phyloP scores from a whole-genome alignment of 805 yeast species.

The Wickerhamomyces sydowiorum region DNA sequence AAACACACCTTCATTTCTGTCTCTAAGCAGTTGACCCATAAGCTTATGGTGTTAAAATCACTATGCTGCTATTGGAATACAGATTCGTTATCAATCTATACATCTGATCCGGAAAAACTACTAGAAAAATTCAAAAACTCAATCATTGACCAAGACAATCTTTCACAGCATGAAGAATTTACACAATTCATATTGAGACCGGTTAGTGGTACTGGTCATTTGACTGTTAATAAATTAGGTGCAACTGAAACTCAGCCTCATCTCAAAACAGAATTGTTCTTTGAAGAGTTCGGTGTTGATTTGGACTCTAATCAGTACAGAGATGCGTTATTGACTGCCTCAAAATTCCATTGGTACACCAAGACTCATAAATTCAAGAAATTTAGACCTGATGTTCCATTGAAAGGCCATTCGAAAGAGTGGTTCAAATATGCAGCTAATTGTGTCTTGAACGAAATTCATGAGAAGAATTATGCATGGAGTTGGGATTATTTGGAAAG shows the following conservation, averaged over 20 bases:
- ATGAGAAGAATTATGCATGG: constrained; percentile 75
- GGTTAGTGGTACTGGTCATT: constrained; percentile 80
- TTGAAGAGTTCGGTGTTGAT: constrained; percentile 85
- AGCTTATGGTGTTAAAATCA: constrained; percentile 67
- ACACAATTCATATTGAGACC: constrained; percentile 70
- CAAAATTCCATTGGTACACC: constrained; percentile 72
- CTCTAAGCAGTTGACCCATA: constrained; percentile 60
- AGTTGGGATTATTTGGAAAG: constrained; percentile 78
- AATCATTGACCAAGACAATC: constrained; percentile 29
- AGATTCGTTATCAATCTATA: constrained; percentile 41
- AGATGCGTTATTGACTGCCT: constrained; percentile 74
- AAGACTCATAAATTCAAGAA: constrained; percentile 72
- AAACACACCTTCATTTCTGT: constrained; percentile 76
- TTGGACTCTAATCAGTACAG: constrained; percentile 82
- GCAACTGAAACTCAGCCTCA: constrained; percentile 67
- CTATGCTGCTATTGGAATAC: constrained; percentile 85
- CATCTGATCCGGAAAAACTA: constrained; percentile 43
- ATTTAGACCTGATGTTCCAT: constrained; percentile 52
- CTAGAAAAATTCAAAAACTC: constrained; percentile 41
- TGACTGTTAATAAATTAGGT: constrained; percentile 75
- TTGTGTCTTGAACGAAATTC: constrained; percentile 75
- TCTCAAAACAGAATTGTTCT: constrained; percentile 65
- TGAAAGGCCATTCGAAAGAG: constrained; percentile 57
- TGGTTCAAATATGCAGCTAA: constrained; percentile 83
- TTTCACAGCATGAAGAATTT: constrained; percentile 24